phyloP scores from a whole-genome alignment of 2,329 filamentous ascomycete species.

The Botryotinia narcissicola region DNA sequence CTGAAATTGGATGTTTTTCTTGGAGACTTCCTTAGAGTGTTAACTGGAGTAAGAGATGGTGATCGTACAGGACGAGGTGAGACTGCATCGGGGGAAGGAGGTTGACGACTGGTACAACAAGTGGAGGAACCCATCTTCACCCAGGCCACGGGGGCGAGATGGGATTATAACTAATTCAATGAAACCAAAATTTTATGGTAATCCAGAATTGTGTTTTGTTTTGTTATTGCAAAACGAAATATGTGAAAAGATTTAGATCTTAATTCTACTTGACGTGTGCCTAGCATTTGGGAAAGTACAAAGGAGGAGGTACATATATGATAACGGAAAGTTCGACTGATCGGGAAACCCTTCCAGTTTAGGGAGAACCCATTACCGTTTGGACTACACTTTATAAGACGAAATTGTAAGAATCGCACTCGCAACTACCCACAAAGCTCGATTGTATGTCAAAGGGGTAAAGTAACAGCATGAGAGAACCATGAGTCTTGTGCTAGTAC shows the following conservation, averaged over 20 bases:
- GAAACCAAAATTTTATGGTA: conserved; percentile 4
- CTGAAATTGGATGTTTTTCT: conserved; percentile 21
- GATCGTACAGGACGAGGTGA: conserved; percentile 29
- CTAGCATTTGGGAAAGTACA: background rate
- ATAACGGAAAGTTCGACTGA: background rate
- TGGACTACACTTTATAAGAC: background rate
- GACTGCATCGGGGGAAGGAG: conserved; percentile 36
- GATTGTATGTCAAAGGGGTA: no score
- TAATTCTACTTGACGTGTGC: background rate
- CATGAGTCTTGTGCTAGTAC: background rate
- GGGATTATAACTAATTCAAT: background rate
- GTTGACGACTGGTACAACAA: conserved; percentile 34
- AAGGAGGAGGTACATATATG: background rate
- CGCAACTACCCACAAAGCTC: no score
- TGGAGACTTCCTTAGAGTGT: conserved; percentile 20
- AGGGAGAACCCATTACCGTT: background rate
- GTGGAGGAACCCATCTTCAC: conserved; percentile 18
- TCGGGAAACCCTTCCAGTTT: background rate
- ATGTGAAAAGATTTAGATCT: background rate
- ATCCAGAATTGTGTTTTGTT: background rate
- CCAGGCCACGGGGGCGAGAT: conserved; percentile 2
- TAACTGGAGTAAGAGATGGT: conserved; percentile 13
- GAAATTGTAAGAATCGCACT: background rate
- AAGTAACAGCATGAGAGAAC: background rate
- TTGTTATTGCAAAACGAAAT: background rate